A percentile compares a stretch with the other conserved stretches of the same genome.
Evolutionary conservation across 2,329 filamentous ascomycete species (phyloP).

Genomic region (Aciculosporium take): DNA sequence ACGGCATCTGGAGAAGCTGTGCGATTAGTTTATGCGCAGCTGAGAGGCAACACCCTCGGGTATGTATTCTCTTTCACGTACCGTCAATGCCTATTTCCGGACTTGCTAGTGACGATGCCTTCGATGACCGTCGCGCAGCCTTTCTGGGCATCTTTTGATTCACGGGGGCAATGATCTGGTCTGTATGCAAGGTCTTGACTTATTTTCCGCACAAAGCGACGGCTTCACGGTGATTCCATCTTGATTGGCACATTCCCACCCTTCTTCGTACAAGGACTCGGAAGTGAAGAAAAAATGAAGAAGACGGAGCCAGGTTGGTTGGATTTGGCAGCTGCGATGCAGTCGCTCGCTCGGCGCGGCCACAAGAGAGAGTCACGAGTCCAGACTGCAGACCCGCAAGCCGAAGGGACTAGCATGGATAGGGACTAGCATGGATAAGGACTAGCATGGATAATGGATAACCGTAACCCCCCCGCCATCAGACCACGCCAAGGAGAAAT

Average conservation of each 20-base stretch:
- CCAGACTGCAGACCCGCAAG: too few relatives aligned
- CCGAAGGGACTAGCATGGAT: too few relatives aligned
- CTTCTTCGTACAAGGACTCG: background rate
- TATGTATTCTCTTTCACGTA: slow-evolving; percentile 8
- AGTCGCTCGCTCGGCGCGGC: background rate
- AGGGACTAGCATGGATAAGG: too few relatives aligned
- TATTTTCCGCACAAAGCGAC: background rate
- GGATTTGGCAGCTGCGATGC: background rate
- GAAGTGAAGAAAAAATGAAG: background rate
- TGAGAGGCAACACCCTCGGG: background rate
- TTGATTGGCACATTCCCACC: background rate
- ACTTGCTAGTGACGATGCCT: background rate
- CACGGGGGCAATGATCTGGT: background rate
- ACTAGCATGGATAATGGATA: too few relatives aligned
- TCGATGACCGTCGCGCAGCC: background rate
- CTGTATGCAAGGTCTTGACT: background rate
- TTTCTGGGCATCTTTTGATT: slow-evolving; percentile 5
- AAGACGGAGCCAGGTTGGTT: background rate
- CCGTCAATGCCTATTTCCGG: slow-evolving; percentile 13
- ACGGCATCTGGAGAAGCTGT: slow-evolving; percentile 11
- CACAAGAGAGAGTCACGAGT: too few relatives aligned
- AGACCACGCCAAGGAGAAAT: too few relatives aligned
- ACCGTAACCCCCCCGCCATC: too few relatives aligned
- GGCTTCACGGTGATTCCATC: background rate
- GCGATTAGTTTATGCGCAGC: background rate